phyloP scores from a whole-genome alignment of 2,329 filamentous ascomycete genomes.

The Phoma herbarum region DNA sequence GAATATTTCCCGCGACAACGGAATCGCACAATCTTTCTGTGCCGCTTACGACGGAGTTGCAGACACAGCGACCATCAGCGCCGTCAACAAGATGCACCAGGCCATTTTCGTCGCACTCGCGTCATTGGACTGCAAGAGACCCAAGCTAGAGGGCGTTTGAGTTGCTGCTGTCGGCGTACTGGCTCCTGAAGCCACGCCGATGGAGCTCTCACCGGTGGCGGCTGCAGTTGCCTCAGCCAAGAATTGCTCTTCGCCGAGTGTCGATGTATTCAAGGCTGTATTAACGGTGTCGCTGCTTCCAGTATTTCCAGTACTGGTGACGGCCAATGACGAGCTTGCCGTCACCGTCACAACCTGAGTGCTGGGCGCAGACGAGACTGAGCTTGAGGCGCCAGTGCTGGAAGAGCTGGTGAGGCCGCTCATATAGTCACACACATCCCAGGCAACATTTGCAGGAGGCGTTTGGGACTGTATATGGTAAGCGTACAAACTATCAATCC shows the following conservation, averaged over 20 bases:
- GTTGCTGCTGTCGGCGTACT: not conserved
- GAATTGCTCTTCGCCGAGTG: not conserved
- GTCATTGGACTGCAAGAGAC: not conserved
- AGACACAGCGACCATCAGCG: not conserved
- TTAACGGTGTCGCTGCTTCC: not conserved
- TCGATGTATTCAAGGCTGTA: not conserved
- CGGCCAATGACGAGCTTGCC: not conserved
- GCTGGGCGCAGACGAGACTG: not conserved
- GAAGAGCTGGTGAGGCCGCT: not conserved
- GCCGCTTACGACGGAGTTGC: not conserved
- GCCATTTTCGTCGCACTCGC: not conserved
- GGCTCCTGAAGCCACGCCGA: not conserved
- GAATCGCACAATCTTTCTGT: not conserved
- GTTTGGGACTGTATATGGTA: not conserved
- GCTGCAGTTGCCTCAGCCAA: not conserved
- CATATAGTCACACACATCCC: slow-evolving; percentile 1
- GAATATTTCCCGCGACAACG: not conserved
- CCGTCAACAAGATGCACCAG: not conserved
- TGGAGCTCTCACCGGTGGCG: not conserved
- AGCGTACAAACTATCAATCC: not conserved
- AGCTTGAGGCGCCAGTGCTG: not conserved
- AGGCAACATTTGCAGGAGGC: not conserved
- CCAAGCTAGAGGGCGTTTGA: not conserved
- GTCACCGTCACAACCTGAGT: not conserved
- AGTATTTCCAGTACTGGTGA: not conserved